Base-by-base conservation (phyloP, 2,329 filamentous ascomycete species). In the Lachnellula arida region DNA sequence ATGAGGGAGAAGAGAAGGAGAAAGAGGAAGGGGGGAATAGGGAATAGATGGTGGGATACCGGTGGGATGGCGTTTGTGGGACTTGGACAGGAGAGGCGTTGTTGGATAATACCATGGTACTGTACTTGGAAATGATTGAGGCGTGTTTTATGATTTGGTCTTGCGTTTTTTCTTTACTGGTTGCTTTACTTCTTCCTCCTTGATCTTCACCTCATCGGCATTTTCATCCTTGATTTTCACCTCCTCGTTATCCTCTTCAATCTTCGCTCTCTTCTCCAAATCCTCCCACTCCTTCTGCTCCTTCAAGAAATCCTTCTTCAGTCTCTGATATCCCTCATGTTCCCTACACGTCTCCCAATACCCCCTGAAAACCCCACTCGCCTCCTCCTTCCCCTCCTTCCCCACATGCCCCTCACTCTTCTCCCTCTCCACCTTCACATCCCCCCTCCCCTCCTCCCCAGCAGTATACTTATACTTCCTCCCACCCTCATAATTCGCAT, bases 401-500 rank as follows among this genome's bases (percentile, higher is more conserved):
- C 73, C 79, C 52, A 71, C 65, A 65, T 81, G 77, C 0, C 62
- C 72, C 43, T 66, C 64, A 59, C 74, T 76, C 66, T 75, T 79
- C 25, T 76, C 67, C 50, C 15, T 52, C 40, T 43, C 12, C 15
- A 51, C 67, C 15, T 19, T 51, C 67, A 70, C 75, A 63, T 75
- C 77, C 15, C 75, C 67, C 49, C 68, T 51, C 66, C 70, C 60
- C 71, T 73, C 65, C 19, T 59, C 51, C 49, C 54, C 53, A 3
- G 54, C 53, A 6, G 5, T 12, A 19, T 42, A n/a, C 17, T 4
- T 12, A 57, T 84, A 83, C 63, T 85, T 85, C 25, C 76, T 74
- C 0, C 82, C 82, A 0, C 81, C 74, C 34, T 74, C 72, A 51
- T 78, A 72, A 58, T 84, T 84, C 15, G 80, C 81, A 70, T 85